A percentile compares a stretch with the other conserved stretches of the same genome.
Conservation (phyloP, 371 early-diverging fungal genomes). For the Enterocytospora artemiae region DNA sequence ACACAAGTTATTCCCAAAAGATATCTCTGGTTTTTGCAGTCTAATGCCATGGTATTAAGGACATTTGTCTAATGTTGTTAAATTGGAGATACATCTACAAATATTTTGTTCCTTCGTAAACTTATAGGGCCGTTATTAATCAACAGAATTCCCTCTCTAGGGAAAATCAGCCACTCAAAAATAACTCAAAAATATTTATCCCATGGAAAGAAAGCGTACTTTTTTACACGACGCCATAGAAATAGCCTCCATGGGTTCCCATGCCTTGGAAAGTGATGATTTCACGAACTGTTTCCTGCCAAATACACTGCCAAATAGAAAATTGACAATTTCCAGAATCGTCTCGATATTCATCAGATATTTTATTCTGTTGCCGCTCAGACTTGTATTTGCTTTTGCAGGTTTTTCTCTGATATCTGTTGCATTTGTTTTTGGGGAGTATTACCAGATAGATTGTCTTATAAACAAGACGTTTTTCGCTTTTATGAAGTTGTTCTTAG, state of each 20-base stretch:
- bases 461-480: constrained; percentile 12
- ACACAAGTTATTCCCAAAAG: too few relatives aligned
- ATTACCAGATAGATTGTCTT: constrained; percentile 1
- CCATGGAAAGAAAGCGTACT: constrained; percentile 19
- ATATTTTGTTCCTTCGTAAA: too few relatives aligned
- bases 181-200: not conserved
- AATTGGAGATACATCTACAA: too few relatives aligned
- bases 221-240: constrained; percentile 52
- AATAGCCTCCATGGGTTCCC: constrained; percentile 33
- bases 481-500: constrained; percentile 31
- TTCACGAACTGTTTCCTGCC: constrained; percentile 50
- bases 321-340: constrained; percentile 36
- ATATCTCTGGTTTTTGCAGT: too few relatives aligned
- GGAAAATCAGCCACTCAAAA: too few relatives aligned
- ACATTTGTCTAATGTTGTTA: too few relatives aligned
- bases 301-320: constrained; percentile 22
- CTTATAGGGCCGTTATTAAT: too few relatives aligned
- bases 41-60: too few relatives aligned
- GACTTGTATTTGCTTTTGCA: constrained; percentile 25
- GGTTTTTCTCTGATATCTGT: not conserved
- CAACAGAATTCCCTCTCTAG: too few relatives aligned
- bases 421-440: constrained; percentile 22
- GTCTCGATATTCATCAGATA: constrained; percentile 50
- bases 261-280: constrained; percentile 45
- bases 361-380: constrained; percentile 47